Evolutionary conservation across 108 stramenopile genomes (phyloP), one percentile per base, ranked within the genome.

Genomic region (Skeletonema menzelii): DNA sequence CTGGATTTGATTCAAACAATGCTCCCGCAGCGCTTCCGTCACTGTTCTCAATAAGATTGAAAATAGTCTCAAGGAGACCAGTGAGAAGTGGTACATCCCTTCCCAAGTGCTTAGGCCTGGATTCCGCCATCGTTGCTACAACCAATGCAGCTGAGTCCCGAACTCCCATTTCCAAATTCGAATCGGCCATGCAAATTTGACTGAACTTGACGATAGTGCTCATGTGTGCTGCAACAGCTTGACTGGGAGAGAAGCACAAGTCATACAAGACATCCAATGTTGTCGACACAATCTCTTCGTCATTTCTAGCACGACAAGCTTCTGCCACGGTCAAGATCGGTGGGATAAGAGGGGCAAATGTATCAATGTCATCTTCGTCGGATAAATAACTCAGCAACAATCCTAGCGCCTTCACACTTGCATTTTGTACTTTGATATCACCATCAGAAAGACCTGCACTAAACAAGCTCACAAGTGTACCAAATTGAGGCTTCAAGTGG

Each of bases 21-120:
- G 97, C 95, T 4, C 96, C 97, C n/a, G 97, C 96, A 4, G 95
- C 97, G 27, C 86, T 88, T 20, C 92, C 93, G 26, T 91, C 86
- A 35, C 90, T 88, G 38, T 84, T 86, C 63, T 97, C 96, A 53
- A 98, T 97, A 11, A 97, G 66, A 26, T 85, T 79, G 82, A 97
- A 91, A 59, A 97, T 70, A 1, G 93, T 88, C 56, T 93, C 91
- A 38, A 96, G 67, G 14, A 95, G 77, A 32, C 79, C 69, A 58
- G 80, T 71, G 20, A 97, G 56, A 69, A 87, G 68, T 6, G 83
- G 77, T 38, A 79, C 77, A 31, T 95, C 90, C 75, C 95, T 96
- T 65, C 90, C 97, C 42, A 97, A 82, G 7, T 89, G 83, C 75
- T 96, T 97, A 11, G 97, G 97, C 79, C 95, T 97, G 24, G 87